Base-by-base conservation (phyloP, 2,329 filamentous ascomycete genomes). In the Paracorniculantispora psalliotae region DNA sequence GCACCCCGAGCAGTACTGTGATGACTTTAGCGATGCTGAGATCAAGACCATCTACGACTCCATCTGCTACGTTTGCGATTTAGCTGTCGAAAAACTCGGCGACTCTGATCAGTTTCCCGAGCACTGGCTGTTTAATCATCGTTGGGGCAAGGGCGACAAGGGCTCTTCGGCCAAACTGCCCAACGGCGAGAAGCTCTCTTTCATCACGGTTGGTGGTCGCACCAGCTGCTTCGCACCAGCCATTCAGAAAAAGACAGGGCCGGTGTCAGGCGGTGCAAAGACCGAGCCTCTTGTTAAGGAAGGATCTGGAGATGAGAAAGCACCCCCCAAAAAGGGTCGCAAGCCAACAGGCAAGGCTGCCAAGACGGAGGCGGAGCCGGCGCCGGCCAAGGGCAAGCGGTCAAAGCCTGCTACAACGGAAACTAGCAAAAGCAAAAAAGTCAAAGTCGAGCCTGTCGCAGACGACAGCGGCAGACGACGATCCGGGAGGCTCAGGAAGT, bases 1-100 rank as follows among this genome's bases (percentile, higher is more conserved):
- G 17, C 93, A 99, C 65, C 94, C 94, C 0, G 93, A 97, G 71
- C 91, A 96, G 70, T 96, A 96, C 74, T 91, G 88, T 73, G 87
- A 97, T 67, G 89, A 90, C 0, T 89, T 97, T 64, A 80, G 72
- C 62, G 84, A 90, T 33, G 80, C 76, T 0, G 88, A 97, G 71
- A 84, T 96, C 62, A 81, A 83, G 63, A 79, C 78, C 41, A 78
- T 99, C 2, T 87, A 94, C 71, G 78, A 85, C 9, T 82, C 87
- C 0, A 86, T 97, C 46, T 81, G 88, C 60, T 85, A 90, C 62
- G 88, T 99, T 9, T 96, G 91, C 70, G 82, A 87, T 61, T 88
- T 85, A 0, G 90, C 93, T 0, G 86, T 93, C 21, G 90, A 90
- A 51, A 79, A 86, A 26, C 80, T 96, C 6, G 91, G 86, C 2